Base-by-base conservation (phyloP, 2,329 filamentous ascomycete genomes). In the Alternaria brassicicola region DNA sequence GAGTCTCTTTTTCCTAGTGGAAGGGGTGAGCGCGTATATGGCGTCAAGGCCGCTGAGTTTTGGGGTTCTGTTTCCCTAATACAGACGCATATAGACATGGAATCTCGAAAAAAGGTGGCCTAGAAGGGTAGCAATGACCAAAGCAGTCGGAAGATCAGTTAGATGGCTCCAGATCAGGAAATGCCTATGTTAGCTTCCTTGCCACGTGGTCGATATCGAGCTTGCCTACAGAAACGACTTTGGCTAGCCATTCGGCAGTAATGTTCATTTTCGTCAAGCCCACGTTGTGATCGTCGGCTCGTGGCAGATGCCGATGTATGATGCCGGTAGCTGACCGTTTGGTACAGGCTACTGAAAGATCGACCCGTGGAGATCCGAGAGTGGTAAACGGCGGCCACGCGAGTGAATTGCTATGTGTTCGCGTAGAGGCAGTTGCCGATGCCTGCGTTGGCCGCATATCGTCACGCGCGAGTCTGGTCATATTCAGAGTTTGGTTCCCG, bases 251-350 rank as follows among this genome's bases (percentile, higher is more conserved):
- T 6, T 15, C 17, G 12, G 13, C 17, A 28, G 26, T n/a, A 3
- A n/a, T 31, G 19, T 5, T 53, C 50, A 19, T 21, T 54, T 38
- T 21, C 17, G 43, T 45, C 21, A 36, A 30, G 23, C 38, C 25
- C 19, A 21, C 25, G 19, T 55, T 51, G 9, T 41, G 51, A 58
- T 55, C 45, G 38, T 53, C 43, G 25, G 31, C 17, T 33, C 21
- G 26, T 57, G 43, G 42, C 23, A 52, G 13, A 47, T 42, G 43
- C 26, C 28, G 38, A 55, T 36, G 55, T 31, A 38, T 31, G 25
- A 28, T 50, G 55, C 55, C 51, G 51, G 39, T 46, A 39, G 28
- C 26, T 49, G 45, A 43, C 55, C 51, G 55, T 46, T 39, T 58
- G 39, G 9, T 48, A 57, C 43, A 35, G 10, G 9, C 39, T 49